A percentile compares a stretch with the other conserved stretches of the same genome.
Evolutionary conservation across 139 green algal species (phyloP).

Genomic region (Tetradesmus obliquus): DNA sequence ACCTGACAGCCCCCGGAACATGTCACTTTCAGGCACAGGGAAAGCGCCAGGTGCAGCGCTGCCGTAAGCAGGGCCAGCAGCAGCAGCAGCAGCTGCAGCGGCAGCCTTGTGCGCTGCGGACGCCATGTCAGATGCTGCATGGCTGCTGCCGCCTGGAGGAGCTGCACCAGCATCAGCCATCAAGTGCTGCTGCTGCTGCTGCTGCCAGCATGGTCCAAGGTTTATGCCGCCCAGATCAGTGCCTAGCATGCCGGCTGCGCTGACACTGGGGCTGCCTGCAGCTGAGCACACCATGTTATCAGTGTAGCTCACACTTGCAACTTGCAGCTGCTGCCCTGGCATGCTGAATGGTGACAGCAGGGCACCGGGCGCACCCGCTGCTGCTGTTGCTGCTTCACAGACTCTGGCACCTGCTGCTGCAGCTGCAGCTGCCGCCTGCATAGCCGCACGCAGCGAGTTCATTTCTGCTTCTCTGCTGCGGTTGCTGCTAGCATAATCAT

Average conservation of each 20-base stretch:
- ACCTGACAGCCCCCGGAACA: conserved; percentile 3
- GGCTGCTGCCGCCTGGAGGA: not conserved
- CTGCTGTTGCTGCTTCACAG: not conserved
- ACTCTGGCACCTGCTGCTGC: not conserved
- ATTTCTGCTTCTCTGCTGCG: not conserved
- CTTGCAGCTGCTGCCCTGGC: not conserved
- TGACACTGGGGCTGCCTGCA: not conserved
- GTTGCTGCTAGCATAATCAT: not conserved
- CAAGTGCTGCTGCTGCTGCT: not conserved
- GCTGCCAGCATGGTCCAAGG: not conserved
- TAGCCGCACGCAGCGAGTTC: not conserved
- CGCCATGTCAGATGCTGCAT: not conserved
- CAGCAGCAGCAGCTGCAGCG: not conserved
- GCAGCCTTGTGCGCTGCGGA: not conserved
- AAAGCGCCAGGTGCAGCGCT: not conserved
- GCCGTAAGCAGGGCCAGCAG: not conserved
- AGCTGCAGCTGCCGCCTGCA: not conserved
- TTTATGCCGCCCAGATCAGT: not conserved
- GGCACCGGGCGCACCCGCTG: not conserved
- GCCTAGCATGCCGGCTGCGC: not conserved
- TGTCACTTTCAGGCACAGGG: not conserved
- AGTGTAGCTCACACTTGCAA: not conserved
- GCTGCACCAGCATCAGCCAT: not conserved
- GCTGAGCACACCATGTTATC: not conserved
- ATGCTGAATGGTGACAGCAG: not conserved